A percentile compares a stretch with the other conserved stretches of the same genome.
phyloP scores from a whole-genome alignment of 2,329 filamentous ascomycete genomes.

The Talaromyces pinophilus region DNA sequence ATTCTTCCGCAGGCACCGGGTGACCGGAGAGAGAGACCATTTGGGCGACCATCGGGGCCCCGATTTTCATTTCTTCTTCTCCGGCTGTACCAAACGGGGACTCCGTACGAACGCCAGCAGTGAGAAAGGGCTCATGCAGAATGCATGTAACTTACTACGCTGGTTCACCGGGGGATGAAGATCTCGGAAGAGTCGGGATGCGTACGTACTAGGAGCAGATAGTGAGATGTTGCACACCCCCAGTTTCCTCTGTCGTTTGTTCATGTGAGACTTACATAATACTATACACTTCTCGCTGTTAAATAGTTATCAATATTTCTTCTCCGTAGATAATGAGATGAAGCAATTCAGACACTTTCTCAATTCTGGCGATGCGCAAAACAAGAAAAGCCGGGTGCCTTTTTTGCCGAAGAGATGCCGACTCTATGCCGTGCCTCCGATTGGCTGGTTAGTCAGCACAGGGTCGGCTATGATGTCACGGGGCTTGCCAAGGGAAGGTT shows the following conservation, averaged over 20 bases:
- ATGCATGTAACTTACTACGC: not conserved
- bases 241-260: not conserved
- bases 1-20: not conserved
- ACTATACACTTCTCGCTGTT: not conserved
- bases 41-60: not conserved
- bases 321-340: not conserved
- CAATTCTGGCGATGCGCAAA: not conserved
- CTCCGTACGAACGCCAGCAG: not conserved
- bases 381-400: not conserved
- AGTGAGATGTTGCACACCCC: not conserved
- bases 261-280: too few species aligned
- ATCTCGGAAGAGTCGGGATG: not conserved
- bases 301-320: not conserved
- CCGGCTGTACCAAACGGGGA: not conserved
- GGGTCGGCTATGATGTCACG: constrained; percentile 4
- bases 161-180: constrained; percentile 6
- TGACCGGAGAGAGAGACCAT: too few species aligned
- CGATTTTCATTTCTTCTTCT: not conserved
- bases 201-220: not conserved
- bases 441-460: constrained; percentile 12
- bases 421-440: constrained; percentile 20
- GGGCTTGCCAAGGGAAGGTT: not conserved
- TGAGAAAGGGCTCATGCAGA: not conserved
- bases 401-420: not conserved
- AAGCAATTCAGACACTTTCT: not conserved